A percentile compares a stretch with the other conserved stretches of the same genome.
These are phyloP conservation scores for Conidiobolus incongruus DNA, from an alignment of 371 early-diverging fungal genomes.

Conservation along the genomic window DNA sequence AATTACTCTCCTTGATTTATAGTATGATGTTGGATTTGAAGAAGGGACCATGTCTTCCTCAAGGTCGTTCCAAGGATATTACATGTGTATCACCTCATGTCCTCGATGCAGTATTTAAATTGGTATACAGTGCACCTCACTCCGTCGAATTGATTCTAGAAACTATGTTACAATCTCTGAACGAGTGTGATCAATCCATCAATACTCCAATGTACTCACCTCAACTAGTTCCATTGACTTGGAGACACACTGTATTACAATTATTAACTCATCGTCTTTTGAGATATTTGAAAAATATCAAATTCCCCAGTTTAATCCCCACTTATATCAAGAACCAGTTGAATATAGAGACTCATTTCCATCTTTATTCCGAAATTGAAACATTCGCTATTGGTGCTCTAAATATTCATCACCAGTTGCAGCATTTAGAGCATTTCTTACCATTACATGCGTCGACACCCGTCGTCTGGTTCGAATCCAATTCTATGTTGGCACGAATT, in stretches of 20 bases:
- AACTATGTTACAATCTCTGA: not conserved
- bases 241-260: slow-evolving; percentile 54
- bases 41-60: slow-evolving; percentile 14
- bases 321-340: not conserved
- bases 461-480: not conserved
- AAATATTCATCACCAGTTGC: not conserved
- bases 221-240: slow-evolving; percentile 30
- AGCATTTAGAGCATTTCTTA: not conserved
- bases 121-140: slow-evolving; percentile 55
- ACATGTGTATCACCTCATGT: slow-evolving; percentile 54
- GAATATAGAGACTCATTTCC: not conserved
- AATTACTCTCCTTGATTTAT: slow-evolving; percentile 45
- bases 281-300: slow-evolving; percentile 15
- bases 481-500: no score
- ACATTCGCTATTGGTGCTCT: not conserved
- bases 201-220: slow-evolving; percentile 15
- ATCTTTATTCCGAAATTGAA: no score
- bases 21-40: slow-evolving; percentile 63
- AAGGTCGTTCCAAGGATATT: slow-evolving; percentile 25
- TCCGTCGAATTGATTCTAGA: slow-evolving; percentile 49
- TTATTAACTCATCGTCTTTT: slow-evolving; percentile 45
- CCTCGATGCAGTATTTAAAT: slow-evolving; percentile 47
- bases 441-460: not conserved
- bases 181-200: not conserved
- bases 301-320: not conserved